Evolutionary conservation across 305 asterid species (phyloP), one percentile per base, ranked within the genome.

Genomic region (Fraxinus latifolia): DNA sequence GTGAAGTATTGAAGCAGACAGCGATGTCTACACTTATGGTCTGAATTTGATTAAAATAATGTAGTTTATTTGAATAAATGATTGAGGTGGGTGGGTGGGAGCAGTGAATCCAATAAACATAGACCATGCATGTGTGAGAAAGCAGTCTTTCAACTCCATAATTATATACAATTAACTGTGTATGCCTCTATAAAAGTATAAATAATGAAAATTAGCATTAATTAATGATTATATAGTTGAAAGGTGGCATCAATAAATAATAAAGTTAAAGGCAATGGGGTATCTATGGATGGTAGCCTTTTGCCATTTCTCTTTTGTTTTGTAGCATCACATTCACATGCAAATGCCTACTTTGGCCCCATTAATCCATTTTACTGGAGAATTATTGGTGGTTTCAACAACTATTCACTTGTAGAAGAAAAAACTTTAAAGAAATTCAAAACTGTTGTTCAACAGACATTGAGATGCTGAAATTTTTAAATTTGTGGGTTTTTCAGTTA

Each of bases 251-350:
- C 25, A 60, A 5, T n/a, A 42, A 77, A 12, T 21, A 58, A 11
- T 14, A 47, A 55, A 25, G 42, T 12, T 50, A 7, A 50, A 17
- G 27, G 12, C 27, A 44, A 37, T 25, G 36, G 36, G 34, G 74
- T 11, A 67, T 67, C 74, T 67, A 1, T 60, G 4, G 33, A 36
- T 36, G 42, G 4, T 29, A 65, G 73, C 73, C 73, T 7, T 60
- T 21, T 58, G 68, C 71, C 71, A 19, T 60, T 62, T 62, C 72
- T 27, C 39, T 77, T 79, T 82, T 77, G 84, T 82, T 82, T 87
- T 53, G 62, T 77, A 79, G 86, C 84, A 34, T 74, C 39, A 68
- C 36, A 87, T 82, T 84, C 79, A 78, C 53, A 15, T 19, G 4
- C 8, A 9, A 87, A 84, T 84, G 87, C 82, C 44, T 42, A 33